These are phyloP conservation scores for Solanum habrochaites DNA, from an alignment of 257 asterid genomes.

Conservation along the genomic window DNA sequence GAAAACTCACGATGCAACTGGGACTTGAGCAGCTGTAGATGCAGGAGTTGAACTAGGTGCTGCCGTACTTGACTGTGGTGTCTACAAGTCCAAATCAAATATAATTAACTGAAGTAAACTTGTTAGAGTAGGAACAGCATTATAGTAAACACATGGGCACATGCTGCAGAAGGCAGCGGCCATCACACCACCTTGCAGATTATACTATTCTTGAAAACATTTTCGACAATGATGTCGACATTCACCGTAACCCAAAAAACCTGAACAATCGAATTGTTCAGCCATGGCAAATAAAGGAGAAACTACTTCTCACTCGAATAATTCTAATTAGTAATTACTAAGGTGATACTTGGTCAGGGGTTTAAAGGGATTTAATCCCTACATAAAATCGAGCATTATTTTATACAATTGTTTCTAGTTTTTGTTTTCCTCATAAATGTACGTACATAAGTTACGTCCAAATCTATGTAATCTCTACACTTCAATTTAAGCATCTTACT, in stretches of 20 bases:
- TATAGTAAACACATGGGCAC: not conserved
- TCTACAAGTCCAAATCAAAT: slow-evolving; percentile 19
- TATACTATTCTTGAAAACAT: not conserved
- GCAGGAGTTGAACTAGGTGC: slow-evolving; percentile 30
- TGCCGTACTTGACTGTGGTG: slow-evolving; percentile 34
- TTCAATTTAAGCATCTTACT: not conserved
- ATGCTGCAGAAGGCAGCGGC: not conserved
- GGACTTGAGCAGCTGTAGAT: slow-evolving; percentile 21
- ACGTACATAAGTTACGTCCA: not conserved
- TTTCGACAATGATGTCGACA: not conserved
- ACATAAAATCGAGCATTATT: not conserved
- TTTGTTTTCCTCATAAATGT: not conserved
- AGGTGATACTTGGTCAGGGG: not conserved
- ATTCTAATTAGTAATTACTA: not conserved
- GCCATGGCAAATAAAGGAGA: not conserved
- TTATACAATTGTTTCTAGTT: not conserved
- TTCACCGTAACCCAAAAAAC: not conserved
- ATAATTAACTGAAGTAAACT: not conserved
- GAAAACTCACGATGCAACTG: slow-evolving; percentile 26
- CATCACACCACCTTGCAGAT: not conserved
- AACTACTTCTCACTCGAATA: not conserved
- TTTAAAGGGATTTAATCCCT: not conserved
- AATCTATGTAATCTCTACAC: not conserved
- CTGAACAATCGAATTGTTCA: not conserved
- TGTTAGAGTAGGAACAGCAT: not conserved